phyloP scores from a whole-genome alignment of 805 yeast species.

The Wickerhamiella kurtzmanii region DNA sequence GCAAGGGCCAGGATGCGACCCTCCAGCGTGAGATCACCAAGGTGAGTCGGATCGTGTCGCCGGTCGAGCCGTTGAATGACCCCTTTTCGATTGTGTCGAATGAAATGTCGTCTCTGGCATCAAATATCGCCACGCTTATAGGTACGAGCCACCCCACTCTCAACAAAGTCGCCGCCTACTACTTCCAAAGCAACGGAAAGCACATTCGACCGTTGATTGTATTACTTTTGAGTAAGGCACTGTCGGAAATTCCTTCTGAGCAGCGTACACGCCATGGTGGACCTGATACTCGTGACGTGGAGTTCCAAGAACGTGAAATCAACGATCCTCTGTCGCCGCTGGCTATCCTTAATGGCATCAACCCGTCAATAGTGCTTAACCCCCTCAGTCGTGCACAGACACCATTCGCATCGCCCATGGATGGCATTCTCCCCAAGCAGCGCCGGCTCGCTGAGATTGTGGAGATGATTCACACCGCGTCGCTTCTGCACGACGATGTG shows the following conservation, averaged over 20 bases:
- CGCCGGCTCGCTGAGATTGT: constrained; percentile 92
- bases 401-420: constrained; percentile 46
- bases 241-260: constrained; percentile 53
- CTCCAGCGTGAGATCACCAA: constrained; percentile 17
- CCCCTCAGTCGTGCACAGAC: constrained; percentile 76
- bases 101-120: constrained; percentile 83
- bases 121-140: constrained; percentile 69
- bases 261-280: constrained; percentile 58
- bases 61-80: constrained; percentile 40
- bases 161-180: constrained; percentile 84
- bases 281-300: constrained; percentile 31
- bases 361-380: constrained; percentile 64
- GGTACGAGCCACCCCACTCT: constrained; percentile 92
- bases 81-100: constrained; percentile 84
- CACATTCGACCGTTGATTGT: constrained; percentile 89
- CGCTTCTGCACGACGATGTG: constrained; percentile 90
- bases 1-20: constrained; percentile 4
- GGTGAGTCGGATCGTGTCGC: constrained; percentile 24
- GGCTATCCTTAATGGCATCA: constrained; percentile 73
- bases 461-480: constrained; percentile 97
- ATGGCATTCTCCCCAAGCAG: constrained; percentile 87
- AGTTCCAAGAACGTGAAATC: constrained; percentile 17
- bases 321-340: constrained; percentile 56
- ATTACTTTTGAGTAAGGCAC: constrained; percentile 65
- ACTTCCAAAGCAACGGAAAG: constrained; percentile 93